Evolutionary conservation across 805 yeast genomes (phyloP).

Genomic region (Candida ulmi): DNA sequence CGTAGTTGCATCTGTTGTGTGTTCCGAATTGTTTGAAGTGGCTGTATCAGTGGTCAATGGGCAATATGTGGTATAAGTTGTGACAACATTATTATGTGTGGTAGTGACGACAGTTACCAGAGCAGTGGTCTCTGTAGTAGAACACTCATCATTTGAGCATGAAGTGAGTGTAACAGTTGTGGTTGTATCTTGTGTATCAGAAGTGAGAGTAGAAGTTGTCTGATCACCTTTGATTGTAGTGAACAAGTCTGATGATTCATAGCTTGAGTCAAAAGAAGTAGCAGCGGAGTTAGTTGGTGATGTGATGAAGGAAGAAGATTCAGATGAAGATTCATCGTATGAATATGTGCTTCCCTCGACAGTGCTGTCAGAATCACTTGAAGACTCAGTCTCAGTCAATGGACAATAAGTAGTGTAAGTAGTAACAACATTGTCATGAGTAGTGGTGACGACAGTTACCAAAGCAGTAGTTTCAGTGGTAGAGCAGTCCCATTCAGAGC

Average conservation of each 20-base stretch:
- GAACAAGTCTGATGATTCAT: no score
- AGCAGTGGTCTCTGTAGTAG: slow-evolving; percentile 22
- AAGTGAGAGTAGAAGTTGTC: no score
- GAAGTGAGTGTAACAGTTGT: slow-evolving; percentile 18
- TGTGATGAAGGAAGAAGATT: no score
- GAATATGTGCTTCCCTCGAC: no score
- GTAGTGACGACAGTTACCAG: slow-evolving; percentile 26
- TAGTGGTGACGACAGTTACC: slow-evolving; percentile 26
- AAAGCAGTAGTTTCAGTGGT: slow-evolving; percentile 21
- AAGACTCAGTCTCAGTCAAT: slow-evolving; percentile 11
- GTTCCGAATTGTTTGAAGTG: no score
- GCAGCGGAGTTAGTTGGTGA: no score
- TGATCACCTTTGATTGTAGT: no score
- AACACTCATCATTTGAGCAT: slow-evolving; percentile 22
- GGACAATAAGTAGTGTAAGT: slow-evolving; percentile 39
- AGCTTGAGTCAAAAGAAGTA: no score
- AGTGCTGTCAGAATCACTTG: slow-evolving; percentile 2
- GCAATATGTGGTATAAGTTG: slow-evolving; percentile 38
- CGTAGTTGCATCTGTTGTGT: no score
- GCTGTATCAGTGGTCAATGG: no score
- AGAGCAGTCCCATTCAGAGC: slow-evolving; percentile 24
- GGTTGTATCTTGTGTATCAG: slow-evolving; percentile 11
- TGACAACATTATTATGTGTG: slow-evolving; percentile 23
- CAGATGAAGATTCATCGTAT: no score
- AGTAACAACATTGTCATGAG: slow-evolving; percentile 25